These are phyloP conservation scores for Aspergillus brasiliensis DNA, from an alignment of 2,329 filamentous ascomycete species.

Conservation along the genomic window DNA sequence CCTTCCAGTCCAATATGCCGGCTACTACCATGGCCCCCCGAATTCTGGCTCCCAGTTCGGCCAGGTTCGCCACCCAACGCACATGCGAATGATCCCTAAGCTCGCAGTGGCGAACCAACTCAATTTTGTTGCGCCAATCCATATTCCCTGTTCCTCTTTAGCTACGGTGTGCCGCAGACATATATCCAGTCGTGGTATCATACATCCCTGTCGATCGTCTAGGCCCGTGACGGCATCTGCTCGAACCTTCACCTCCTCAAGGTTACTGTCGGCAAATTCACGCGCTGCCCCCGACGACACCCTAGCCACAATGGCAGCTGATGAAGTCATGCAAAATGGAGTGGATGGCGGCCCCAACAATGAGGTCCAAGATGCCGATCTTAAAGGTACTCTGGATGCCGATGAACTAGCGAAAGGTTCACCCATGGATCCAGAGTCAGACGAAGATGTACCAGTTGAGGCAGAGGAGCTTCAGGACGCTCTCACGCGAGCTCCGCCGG, in stretches of 20 bases:
- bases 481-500: slow-evolving; percentile 67
- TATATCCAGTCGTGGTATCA: not conserved
- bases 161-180: not conserved
- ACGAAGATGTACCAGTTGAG: slow-evolving; percentile 54
- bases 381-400: slow-evolving; percentile 3
- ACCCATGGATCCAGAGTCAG: slow-evolving; percentile 55
- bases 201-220: slow-evolving; percentile 19
- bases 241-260: slow-evolving; percentile 4
- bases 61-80: slow-evolving; percentile 31
- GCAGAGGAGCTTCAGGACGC: slow-evolving; percentile 62
- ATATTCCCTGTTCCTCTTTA: slow-evolving; percentile 5
- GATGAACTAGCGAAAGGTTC: slow-evolving; percentile 23
- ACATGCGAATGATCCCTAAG: slow-evolving; percentile 28
- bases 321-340: slow-evolving; percentile 1
- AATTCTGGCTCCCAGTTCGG: slow-evolving; percentile 23
- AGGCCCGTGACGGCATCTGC: slow-evolving; percentile 13
- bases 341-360: not conserved
- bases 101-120: slow-evolving; percentile 30
- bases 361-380: not conserved
- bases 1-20: slow-evolving; percentile 34
- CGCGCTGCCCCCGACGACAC: slow-evolving; percentile 3
- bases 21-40: slow-evolving; percentile 25
- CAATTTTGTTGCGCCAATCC: slow-evolving; percentile 8
- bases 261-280: slow-evolving; percentile 3
- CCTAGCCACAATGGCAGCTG: not conserved